phyloP scores from a whole-genome alignment of 2,329 filamentous ascomycete species.

The Colletotrichum viniferum region DNA sequence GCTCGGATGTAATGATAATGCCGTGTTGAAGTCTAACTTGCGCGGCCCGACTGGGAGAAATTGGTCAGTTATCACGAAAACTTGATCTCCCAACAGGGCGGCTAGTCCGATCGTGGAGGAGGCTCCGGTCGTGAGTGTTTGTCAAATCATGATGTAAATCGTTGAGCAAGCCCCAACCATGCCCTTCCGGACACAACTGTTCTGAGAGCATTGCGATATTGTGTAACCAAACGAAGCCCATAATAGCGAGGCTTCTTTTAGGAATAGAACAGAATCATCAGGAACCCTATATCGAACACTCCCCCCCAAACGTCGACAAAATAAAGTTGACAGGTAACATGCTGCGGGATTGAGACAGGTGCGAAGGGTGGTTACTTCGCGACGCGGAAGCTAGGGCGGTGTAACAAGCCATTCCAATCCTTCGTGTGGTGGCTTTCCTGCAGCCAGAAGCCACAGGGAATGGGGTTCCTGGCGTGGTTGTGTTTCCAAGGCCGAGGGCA shows the following conservation, averaged over 20 bases:
- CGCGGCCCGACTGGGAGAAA: not conserved
- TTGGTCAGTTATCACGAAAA: slow-evolving; percentile 6
- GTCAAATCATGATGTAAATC: not conserved
- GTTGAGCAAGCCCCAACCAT: not conserved
- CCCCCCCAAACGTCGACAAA: not conserved
- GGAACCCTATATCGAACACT: not conserved
- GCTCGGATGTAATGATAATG: not conserved
- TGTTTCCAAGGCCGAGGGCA: not conserved
- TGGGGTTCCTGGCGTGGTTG: not conserved
- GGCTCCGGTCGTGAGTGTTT: not conserved
- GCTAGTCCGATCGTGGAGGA: slow-evolving; percentile 9
- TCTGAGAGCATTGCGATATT: not conserved
- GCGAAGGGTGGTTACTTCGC: slow-evolving; percentile 1
- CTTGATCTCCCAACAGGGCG: not conserved
- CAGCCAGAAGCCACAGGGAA: not conserved
- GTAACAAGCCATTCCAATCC: not conserved
- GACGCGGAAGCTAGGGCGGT: slow-evolving; percentile 17
- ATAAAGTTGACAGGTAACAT: slow-evolving; percentile 12
- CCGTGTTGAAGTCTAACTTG: not conserved
- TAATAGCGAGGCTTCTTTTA: not conserved
- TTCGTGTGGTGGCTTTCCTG: not conserved
- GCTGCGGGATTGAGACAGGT: slow-evolving; percentile 3
- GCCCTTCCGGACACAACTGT: not conserved
- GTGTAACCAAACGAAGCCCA: not conserved
- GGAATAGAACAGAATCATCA: not conserved